These are phyloP conservation scores for Alternaria infectoria DNA, from an alignment of 2,329 filamentous ascomycete genomes.

Conservation along the genomic window DNA sequence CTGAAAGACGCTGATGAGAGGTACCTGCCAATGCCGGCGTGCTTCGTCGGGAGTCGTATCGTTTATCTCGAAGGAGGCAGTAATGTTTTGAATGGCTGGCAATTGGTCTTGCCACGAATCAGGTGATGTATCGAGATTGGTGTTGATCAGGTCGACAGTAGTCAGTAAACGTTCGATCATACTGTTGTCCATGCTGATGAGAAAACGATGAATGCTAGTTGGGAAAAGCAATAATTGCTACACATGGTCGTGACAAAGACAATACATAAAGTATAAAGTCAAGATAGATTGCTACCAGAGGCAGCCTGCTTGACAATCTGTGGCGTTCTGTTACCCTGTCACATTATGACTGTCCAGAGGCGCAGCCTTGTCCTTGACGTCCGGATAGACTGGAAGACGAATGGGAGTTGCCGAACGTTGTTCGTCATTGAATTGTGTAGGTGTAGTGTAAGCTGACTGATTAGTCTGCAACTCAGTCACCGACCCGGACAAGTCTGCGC, in stretches of 20 bases:
- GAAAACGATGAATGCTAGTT: neutral
- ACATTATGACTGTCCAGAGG: neutral
- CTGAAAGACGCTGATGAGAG: conserved; percentile 54
- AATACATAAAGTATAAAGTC: neutral
- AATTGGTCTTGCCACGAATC: conserved; percentile 39
- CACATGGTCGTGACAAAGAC: neutral
- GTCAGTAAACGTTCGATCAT: conserved; percentile 23
- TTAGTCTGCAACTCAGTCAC: neutral
- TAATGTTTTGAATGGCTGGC: conserved; percentile 25
- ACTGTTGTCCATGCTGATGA: conserved; percentile 22
- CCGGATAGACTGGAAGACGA: neutral
- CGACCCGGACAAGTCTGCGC: neutral
- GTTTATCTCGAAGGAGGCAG: conserved; percentile 22
- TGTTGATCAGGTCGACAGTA: conserved; percentile 41
- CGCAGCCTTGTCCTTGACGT: neutral
- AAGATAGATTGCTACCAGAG: neutral
- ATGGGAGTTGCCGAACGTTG: neutral
- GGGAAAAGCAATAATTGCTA: neutral
- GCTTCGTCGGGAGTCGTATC: conserved; percentile 20
- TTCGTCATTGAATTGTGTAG: neutral
- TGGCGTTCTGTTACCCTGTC: neutral
- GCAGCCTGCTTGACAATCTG: neutral
- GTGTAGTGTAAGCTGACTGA: neutral
- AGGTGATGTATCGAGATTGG: conserved; percentile 41
- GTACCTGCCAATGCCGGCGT: conserved; percentile 30